Base-by-base conservation (phyloP, 164 flowering plant species). In the Vitis labrusca region DNA sequence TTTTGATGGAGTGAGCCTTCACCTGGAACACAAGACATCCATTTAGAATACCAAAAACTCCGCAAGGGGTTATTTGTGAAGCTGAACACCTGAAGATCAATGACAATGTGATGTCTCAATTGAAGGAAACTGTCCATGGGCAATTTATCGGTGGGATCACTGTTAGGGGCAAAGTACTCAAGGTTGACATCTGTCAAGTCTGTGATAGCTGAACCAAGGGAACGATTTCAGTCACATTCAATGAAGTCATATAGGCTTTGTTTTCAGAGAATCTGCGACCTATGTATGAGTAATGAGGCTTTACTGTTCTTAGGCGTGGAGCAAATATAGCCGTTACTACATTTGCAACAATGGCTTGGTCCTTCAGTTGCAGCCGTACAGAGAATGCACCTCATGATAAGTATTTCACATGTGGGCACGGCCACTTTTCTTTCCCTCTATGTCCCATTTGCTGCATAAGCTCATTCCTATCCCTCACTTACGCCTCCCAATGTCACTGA, bases 141-240 rank as follows among this genome's bases (percentile, higher is more conserved):
- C 55, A 85, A 81, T 76, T 82, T 96, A 65, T 86, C 94, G 0
- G 99, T 90, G 80, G 97, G 91, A 67, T 83, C 85, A 61, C 82
- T 94, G 49, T 92, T 97, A 49, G 93, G 87, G 74, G 81, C 97
- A 68, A 97, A 94, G 76, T 94, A 92, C 81, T 89, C 97, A 65
- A 91, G 90, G 81, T 72, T 92, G 84, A 94, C 93, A 79, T 92
- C 96, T 90, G 99, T 94, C 80, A 85, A 80, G 81, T 92, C 99
- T 77, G 92, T 94, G 77, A 78, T 94, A 79, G 78, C 97, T 51
- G 99, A 91, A 78, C 76, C 91, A 51, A 87, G 83, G 83, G 97
- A 94, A 82, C 82, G 89, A 50, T 85, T 94, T 60, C 97, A 91
- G 66, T 94, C 99, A 71, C 99, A 94, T 85, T 92, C 97, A 50